Base-by-base conservation (phyloP, 345 rosid genomes). In the Salix suchowensis region DNA sequence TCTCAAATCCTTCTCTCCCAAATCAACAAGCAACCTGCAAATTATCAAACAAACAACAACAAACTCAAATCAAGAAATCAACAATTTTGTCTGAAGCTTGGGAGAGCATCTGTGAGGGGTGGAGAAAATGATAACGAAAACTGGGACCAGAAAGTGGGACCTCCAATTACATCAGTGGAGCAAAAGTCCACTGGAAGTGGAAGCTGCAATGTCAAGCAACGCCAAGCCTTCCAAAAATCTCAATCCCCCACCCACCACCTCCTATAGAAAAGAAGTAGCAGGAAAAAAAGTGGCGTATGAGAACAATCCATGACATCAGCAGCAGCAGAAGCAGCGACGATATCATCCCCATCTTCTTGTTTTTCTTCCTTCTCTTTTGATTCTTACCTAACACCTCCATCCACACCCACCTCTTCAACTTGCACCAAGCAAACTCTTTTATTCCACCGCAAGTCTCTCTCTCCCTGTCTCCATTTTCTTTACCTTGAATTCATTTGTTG, bases 131-230 rank as follows among this genome's bases (percentile, higher is more conserved):
- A 75, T 76, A 30, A 66, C 65, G 77, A 74, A 74, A 54, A 64
- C 67, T 64, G 81, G 79, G 80, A 26, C 26, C 77, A 55, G 28
- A 58, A 21, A 13, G 74, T 77, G 83, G 86, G 88, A 19, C 90
- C 82, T 73, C 78, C 77, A 80, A 70, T 79, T 77, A 28, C 19
- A 60, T 79, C 14, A 78, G 86, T 81, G 87, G 85, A 84, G 85
- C 64, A 73, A 77, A 72, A 19, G 74, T 84, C 72, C 81, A 78
- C 62, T 68, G 60, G 52, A 68, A 82, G 87, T 86, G 90, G 89
- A 86, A 82, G 85, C 80, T 88, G 87, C 84, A 79, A 77, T 85
- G 81, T 77, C 82, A 86, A 86, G 89, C 88, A 86, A 88, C 83
- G 85, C 76, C 61, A 74, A 36, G 16, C 74, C 68, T 39, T 55